A percentile compares a stretch with the other conserved stretches of the same genome.
phyloP scores from a whole-genome alignment of 2,329 filamentous ascomycete genomes.

The Colletotrichum australisinense region DNA sequence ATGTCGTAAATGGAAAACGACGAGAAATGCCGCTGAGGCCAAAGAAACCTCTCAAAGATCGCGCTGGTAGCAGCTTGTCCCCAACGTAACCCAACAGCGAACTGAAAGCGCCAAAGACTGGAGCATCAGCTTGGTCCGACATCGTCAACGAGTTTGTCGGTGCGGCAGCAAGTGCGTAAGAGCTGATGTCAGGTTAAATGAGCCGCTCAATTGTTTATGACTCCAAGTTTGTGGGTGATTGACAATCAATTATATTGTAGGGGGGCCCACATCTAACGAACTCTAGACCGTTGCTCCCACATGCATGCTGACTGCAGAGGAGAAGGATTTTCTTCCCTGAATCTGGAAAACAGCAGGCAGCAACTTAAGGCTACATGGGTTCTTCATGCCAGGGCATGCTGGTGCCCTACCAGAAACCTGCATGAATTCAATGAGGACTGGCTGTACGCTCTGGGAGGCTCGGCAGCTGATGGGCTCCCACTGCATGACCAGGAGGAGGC shows the following conservation, averaged over 20 bases:
- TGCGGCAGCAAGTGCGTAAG: not conserved
- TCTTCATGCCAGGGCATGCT: not conserved
- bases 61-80: conserved; percentile 33
- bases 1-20: conserved; percentile 13
- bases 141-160: not conserved
- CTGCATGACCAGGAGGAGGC: not conserved
- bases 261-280: not conserved
- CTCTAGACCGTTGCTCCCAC: not conserved
- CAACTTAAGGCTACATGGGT: not conserved
- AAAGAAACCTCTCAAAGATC: conserved; percentile 37
- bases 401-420: not conserved
- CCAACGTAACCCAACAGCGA: conserved; percentile 38
- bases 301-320: not conserved
- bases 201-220: not conserved
- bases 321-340: not conserved
- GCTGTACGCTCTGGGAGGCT: too few species aligned
- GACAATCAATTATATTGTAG: not conserved
- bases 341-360: not conserved
- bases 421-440: too few species aligned
- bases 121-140: not conserved
- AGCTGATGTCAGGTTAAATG: not conserved
- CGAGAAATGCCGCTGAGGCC: conserved; percentile 38
- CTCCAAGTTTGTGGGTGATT: not conserved
- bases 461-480: not conserved
- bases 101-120: not conserved